Evolutionary conservation across 257 asterid genomes (phyloP), one percentile per base, ranked within the genome.

Genomic region (Nicotiana noctiflora): DNA sequence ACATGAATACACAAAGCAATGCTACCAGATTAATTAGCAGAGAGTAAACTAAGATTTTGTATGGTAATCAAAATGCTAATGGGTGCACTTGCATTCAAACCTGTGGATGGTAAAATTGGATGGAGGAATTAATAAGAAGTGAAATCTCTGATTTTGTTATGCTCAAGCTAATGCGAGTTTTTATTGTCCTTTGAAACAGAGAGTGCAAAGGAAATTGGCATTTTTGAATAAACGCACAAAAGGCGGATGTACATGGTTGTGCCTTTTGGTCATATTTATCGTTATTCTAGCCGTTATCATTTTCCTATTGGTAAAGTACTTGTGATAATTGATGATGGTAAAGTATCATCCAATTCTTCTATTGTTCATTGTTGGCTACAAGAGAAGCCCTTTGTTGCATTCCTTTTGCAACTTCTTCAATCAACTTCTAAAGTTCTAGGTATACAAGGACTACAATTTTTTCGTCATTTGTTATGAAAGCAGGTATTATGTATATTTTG

Each of bases 141-240:
- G 61, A 49, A 72, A 29, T 72, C 61, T 49, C 61, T 49, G 40
- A 49, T 74, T 49, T 72, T 46, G 60, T 56, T 9, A 9, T 5
- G 25, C 9, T 49, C 55, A 32, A 77, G 68, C 72, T 77, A 59
- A 32, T 34, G 17, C 27, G 55, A 25, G 32, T 23, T 34, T 37
- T 12, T 7, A 0, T 21, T 59, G 8, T 59, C 56, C 70, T 46
- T 77, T 1, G 51, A n/a, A 76, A 37, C 81, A 82, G 84, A 31
- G 49, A n/a, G 65, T 82, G 78, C 84, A 76, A 76, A 51, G 77
- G 32, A 76, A 7, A 31, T 77, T 82, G 34, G 81, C 84, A 8
- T 75, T 82, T 18, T 53, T 82, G 77, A 82, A 82, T 77, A 76
- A 64, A 27, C 76, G 81, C 63, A 82, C 81, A 18, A 82, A 82